Base-by-base conservation (phyloP, 2,329 filamentous ascomycete genomes). In the Ceratocystis lukuohia region DNA sequence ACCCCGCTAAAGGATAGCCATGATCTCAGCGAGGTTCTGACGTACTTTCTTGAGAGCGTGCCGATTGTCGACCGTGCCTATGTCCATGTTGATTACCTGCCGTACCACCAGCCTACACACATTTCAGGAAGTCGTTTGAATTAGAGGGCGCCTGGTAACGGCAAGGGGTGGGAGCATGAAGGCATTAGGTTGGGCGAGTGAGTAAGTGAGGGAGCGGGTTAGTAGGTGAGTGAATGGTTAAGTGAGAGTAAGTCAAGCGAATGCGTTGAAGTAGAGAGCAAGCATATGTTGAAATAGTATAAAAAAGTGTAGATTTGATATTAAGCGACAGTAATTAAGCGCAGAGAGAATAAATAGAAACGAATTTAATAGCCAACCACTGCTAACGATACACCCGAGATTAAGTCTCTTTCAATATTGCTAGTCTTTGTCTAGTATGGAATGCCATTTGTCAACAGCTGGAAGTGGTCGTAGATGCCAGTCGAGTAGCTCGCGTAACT, bases 401-500 rank as follows among this genome's bases (percentile, higher is more conserved):
- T 41, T 41, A 10, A 41, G 37, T 41, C 37, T 41, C 37, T 41
- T 15, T 15, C 37, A 41, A 41, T 41, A 10, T 41, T 28, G 3
- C 46, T 46, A 17, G 25, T 22, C 37, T 10, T 44, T n/a, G 28
- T 28, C 72, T 82, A 96, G 74, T 95, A 97, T 44, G 94, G 94
- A 75, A 99, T 99, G 5, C 93, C 94, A 74, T 99, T 97, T 41
- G 94, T 97, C 77, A 96, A 79, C 72, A 96, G 79, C 80, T 99
- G 94, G 81, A 96, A 99, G 75, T 96, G 90, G 77, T 99, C 95
- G 75, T 99, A 99, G 61, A 93, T 88, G 70, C 90, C 91, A 1
- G 94, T 99, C 66, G 88, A 92, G 74, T 94, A 89, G 77, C 89
- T 96, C 67, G 87, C 84, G 73, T 94, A 89, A 74, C 92, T 96